Conservation (phyloP, 257 asterid genomes). For the Petunia axillaris region DNA sequence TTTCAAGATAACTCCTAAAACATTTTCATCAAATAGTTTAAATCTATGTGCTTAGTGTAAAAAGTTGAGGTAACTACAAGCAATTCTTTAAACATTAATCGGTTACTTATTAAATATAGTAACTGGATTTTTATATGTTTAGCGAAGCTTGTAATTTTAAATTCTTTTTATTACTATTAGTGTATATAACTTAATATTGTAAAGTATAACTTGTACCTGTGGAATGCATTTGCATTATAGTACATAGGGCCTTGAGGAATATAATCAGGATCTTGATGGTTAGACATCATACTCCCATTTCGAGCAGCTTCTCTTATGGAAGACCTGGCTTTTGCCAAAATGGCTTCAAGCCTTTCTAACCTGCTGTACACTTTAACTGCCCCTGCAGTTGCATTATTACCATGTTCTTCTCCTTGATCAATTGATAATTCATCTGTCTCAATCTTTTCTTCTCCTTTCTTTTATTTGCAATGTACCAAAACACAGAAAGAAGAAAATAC, state of each 20-base stretch:
- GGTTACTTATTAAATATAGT: background rate
- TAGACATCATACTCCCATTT: slow-evolving; percentile 41
- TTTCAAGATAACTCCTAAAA: slow-evolving; percentile 70
- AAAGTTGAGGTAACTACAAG: background rate
- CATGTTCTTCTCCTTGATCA: background rate
- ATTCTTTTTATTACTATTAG: background rate
- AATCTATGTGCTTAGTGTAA: background rate
- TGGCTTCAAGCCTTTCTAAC: slow-evolving; percentile 41
- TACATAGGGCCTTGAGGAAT: slow-evolving; percentile 47
- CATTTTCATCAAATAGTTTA: background rate
- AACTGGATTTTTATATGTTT: background rate
- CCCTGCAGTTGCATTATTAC: background rate
- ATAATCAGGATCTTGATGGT: slow-evolving; percentile 41
- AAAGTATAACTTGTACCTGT: slow-evolving; percentile 31
- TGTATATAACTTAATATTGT: background rate
- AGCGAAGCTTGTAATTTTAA: background rate
- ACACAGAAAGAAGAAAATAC: slow-evolving; percentile 8
- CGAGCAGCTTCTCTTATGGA: slow-evolving; percentile 42
- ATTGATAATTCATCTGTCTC: background rate
- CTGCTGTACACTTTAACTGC: slow-evolving; percentile 25
- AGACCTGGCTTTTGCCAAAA: slow-evolving; percentile 39
- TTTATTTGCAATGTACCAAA: background rate
- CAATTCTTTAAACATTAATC: background rate
- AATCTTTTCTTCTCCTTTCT: slow-evolving; percentile 19
- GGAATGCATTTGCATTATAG: slow-evolving; percentile 49